phyloP scores from a whole-genome alignment of 164 flowering plant genomes.

The Santalum album region DNA sequence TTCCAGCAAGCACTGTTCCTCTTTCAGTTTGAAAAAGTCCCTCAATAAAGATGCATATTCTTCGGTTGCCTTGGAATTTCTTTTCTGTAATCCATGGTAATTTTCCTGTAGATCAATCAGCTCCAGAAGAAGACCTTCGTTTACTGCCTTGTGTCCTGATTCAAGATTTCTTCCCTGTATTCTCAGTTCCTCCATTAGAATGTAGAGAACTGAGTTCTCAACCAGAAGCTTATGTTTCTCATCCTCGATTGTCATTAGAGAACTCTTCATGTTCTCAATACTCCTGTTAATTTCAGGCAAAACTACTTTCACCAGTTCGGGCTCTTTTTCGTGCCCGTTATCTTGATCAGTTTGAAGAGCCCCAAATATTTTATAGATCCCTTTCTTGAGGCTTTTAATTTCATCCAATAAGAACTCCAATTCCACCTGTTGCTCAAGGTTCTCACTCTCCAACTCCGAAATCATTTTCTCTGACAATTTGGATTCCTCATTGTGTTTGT shows the following conservation, averaged over 20 bases:
- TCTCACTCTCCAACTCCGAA: constrained; percentile 59
- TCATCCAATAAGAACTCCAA: constrained; percentile 51
- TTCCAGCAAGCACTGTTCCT: constrained; percentile 38
- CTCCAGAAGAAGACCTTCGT: constrained; percentile 20
- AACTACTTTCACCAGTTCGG: constrained; percentile 17
- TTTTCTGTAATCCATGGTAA: constrained; percentile 23
- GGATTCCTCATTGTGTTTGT: constrained; percentile 55
- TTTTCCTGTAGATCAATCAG: constrained; percentile 26
- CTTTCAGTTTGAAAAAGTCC: constrained; percentile 32
- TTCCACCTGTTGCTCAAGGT: constrained; percentile 57
- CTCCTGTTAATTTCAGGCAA: constrained; percentile 26
- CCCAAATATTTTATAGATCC: constrained; percentile 38
- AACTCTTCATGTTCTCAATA: constrained; percentile 33
- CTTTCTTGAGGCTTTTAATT: constrained; percentile 42
- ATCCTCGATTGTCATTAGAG: constrained; percentile 33
- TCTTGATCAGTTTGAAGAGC: constrained; percentile 39
- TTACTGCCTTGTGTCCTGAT: constrained; percentile 28
- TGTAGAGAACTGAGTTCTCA: constrained; percentile 54
- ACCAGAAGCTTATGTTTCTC: constrained; percentile 51
- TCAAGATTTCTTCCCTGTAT: constrained; percentile 31
- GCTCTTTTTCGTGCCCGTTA: constrained; percentile 14
- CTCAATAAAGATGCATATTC: constrained; percentile 33
- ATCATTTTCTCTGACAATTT: constrained; percentile 46
- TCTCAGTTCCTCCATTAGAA: constrained; percentile 48
- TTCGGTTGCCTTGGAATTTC: constrained; percentile 28